A percentile compares a stretch with the other conserved stretches of the same genome.
Evolutionary conservation across 352 stramenopile species (phyloP).

Genomic region (Thraustochytrium sp.): DNA sequence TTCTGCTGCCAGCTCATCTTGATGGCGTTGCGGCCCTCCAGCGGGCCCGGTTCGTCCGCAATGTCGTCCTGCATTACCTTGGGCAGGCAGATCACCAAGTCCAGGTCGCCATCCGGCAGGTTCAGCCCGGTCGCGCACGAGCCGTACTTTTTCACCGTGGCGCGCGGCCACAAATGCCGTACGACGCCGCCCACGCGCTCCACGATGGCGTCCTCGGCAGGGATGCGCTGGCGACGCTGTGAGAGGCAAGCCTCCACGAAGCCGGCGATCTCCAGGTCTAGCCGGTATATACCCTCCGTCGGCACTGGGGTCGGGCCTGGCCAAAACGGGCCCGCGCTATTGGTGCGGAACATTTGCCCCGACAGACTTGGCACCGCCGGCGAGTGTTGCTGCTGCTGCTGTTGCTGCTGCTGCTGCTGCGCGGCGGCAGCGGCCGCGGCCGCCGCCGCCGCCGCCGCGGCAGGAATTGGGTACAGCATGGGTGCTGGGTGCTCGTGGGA

Average conservation of each 20-base stretch:
- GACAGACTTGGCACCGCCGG: too few relatives aligned
- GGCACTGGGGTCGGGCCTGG: neutral
- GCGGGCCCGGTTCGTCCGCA: conserved; percentile 82
- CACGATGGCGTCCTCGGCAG: neutral
- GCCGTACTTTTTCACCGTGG: conserved; percentile 92
- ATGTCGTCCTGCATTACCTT: conserved; percentile 89
- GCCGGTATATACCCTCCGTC: neutral
- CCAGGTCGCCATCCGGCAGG: conserved; percentile 91
- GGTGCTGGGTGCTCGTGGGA: too few relatives aligned
- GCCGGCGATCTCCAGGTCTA: conserved; percentile 2
- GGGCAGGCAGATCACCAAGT: conserved; percentile 94
- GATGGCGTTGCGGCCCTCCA: conserved; percentile 96
- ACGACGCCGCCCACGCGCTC: conserved; percentile 50
- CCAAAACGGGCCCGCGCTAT: neutral
- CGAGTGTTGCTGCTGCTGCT: too few relatives aligned
- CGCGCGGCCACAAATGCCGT: conserved; percentile 83
- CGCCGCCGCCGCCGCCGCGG: too few relatives aligned
- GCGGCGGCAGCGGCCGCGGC: too few relatives aligned
- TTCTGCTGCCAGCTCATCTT: conserved; percentile 97
- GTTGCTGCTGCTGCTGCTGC: too few relatives aligned
- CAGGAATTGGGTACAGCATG: too few relatives aligned
- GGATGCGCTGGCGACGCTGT: neutral
- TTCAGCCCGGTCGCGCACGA: conserved; percentile 90
- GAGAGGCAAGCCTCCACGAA: neutral
- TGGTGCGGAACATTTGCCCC: neutral